Evolutionary conservation across 23 red algal species (phyloP).

Genomic region (Agarophyton chilense): DNA sequence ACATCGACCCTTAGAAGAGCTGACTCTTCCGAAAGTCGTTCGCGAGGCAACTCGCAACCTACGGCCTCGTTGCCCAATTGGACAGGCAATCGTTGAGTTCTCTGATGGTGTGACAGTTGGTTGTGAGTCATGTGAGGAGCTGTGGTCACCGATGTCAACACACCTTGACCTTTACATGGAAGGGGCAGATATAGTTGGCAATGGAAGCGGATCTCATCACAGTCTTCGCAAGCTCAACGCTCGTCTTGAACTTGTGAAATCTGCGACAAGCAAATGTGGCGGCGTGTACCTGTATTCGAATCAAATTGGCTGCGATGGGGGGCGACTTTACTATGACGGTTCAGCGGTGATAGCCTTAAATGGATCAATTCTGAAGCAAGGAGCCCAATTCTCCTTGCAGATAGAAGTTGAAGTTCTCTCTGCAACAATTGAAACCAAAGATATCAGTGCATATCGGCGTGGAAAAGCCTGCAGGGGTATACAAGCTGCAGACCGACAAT

Average conservation of each 20-base stretch:
- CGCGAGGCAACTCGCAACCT: not conserved
- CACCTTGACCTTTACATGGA: conserved; percentile 80
- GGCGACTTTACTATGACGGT: conserved; percentile 98
- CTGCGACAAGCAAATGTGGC: conserved; percentile 83
- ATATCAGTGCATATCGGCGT: conserved; percentile 69
- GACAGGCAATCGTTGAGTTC: conserved; percentile 78
- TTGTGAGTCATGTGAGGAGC: conserved; percentile 97
- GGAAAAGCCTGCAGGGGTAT: conserved; percentile 65
- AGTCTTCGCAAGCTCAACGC: conserved; percentile 84
- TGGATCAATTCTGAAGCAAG: conserved; percentile 86
- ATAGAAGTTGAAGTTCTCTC: conserved; percentile 76
- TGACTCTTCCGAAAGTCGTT: conserved; percentile 54
- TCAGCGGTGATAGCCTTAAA: conserved; percentile 84
- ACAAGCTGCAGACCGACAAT: conserved; percentile 60
- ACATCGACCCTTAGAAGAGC: conserved; percentile 52
- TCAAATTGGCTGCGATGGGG: conserved; percentile 97
- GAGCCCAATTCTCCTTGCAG: conserved; percentile 75
- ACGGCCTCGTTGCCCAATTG: conserved; percentile 67
- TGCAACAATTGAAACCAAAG: conserved; percentile 79
- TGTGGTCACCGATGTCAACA: conserved; percentile 86
- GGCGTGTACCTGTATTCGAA: conserved; percentile 96
- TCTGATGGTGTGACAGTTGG: conserved; percentile 76
- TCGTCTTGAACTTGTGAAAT: conserved; percentile 71
- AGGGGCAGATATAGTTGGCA: conserved; percentile 87
- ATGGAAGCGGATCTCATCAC: conserved; percentile 91